Evolutionary conservation across 805 yeast species (phyloP).

Genomic region (Saturnispora diversa): DNA sequence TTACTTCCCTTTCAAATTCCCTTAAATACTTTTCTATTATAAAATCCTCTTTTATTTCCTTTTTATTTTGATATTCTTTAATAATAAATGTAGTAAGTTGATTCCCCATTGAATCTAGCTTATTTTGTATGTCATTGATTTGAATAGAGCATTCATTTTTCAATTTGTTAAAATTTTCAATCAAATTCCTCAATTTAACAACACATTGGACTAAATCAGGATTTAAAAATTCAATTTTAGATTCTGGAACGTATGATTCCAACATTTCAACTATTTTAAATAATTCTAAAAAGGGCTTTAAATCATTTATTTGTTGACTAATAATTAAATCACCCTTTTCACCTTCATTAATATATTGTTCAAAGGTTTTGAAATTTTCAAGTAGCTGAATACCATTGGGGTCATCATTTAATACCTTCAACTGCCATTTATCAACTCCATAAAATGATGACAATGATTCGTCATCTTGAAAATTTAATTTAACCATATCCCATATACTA

Average conservation of each 20-base stretch:
- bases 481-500: conserved; percentile 39
- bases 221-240: conserved; percentile 30
- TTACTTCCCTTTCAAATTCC: conserved; percentile 43
- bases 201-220: conserved; percentile 28
- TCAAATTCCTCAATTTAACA: conserved; percentile 30
- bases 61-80: conserved; percentile 14
- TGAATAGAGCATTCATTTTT: conserved; percentile 34
- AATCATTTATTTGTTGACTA: conserved; percentile 36
- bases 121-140: conserved; percentile 36
- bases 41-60: conserved; percentile 31
- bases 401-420: conserved; percentile 40
- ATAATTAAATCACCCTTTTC: conserved; percentile 52
- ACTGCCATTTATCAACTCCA: conserved; percentile 49
- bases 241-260: conserved; percentile 33
- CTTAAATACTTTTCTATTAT: conserved; percentile 36
- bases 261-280: conserved; percentile 29
- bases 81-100: conserved; percentile 32
- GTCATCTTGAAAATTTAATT: conserved; percentile 50
- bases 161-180: conserved; percentile 28
- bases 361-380: conserved; percentile 37
- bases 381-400: conserved; percentile 29
- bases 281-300: conserved; percentile 39
- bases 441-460: conserved; percentile 38
- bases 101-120: conserved; percentile 40
- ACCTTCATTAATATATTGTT: conserved; percentile 48